Base-by-base conservation (phyloP, 768 basidiomycete genomes). In the Roridomyces roridus region DNA sequence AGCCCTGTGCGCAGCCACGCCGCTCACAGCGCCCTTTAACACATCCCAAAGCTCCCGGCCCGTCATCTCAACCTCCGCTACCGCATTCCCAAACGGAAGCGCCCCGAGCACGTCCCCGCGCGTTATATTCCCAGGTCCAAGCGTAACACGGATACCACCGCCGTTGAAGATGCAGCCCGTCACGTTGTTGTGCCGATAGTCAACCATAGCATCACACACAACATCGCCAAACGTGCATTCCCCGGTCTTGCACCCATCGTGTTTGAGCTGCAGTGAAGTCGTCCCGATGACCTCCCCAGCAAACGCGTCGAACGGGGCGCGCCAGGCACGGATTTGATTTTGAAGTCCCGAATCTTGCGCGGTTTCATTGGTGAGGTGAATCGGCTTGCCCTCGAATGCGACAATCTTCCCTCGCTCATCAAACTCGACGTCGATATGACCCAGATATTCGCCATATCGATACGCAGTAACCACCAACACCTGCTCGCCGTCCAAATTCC, bases 401-500 rank as follows among this genome's bases (percentile, higher is more conserved):
- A 75, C 70, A 52, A 80, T 70, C 46, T 71, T 74, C n/a, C 79
- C 79, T 1, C 51, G 44, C 6, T 31, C 29, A 52, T 78, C 77
- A 59, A 71, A 81, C 37, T 74, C 72, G 57, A 80, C 68, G 55
- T 79, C 74, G 56, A 80, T 78, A 44, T 73, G 68, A 11, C 80
- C 79, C 34, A 81, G 68, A 59, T 78, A 77, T 57, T 80, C 76
- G 36, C 77, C 79, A 76, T 79, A 81, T 44, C 76, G 71, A 57
- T 71, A 65, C 49, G 77, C 71, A 0, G 78, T 79, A 48, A 80
- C 75, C n/a, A 81, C 71, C 55, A 76, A 77, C 17, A 81, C 78
- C 41, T 79, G 78, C 18, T 81, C 78, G 9, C 78, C 77, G 44
- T 76, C 72, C 18, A 72, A 64, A 63, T 80, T 81, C 36, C 66